Evolutionary conservation across 1,284 basidiomycete species (phyloP).

Genomic region (Tylopilus microsporus): DNA sequence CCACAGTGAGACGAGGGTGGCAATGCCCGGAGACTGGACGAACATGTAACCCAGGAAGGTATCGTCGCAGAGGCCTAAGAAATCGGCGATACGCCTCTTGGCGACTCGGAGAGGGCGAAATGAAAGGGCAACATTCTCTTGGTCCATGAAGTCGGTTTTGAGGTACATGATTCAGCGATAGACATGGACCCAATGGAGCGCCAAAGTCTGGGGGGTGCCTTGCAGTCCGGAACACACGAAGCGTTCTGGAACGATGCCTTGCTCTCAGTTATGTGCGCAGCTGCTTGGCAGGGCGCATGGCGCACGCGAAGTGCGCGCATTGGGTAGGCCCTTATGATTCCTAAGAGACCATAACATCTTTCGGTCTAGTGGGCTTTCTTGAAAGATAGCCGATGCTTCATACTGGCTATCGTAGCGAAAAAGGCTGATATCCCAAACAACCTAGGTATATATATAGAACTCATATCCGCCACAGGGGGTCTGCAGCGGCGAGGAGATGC

Average conservation of each 20-base stretch:
- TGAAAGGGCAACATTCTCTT: constrained; percentile 17
- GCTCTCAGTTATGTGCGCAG: too few species aligned
- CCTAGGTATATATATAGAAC: too few species aligned
- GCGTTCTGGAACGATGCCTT: constrained; percentile 10
- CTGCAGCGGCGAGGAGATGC: too few species aligned
- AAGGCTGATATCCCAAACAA: too few species aligned
- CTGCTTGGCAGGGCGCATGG: too few species aligned
- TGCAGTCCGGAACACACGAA: background rate
- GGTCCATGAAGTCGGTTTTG: constrained; percentile 25
- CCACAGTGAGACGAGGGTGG: constrained; percentile 29
- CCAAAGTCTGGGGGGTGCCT: constrained; percentile 8
- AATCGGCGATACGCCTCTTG: constrained; percentile 20
- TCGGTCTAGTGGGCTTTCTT: too few species aligned
- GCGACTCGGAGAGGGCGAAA: constrained; percentile 20
- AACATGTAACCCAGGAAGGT: constrained; percentile 18
- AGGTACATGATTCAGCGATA: constrained; percentile 26
- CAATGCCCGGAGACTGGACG: constrained; percentile 17
- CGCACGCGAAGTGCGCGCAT: too few species aligned
- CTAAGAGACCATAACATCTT: too few species aligned
- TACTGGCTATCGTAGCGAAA: too few species aligned
- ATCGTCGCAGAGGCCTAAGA: constrained; percentile 23
- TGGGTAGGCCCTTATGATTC: too few species aligned
- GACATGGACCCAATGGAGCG: constrained; percentile 18
- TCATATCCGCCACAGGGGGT: too few species aligned
- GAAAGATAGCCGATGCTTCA: too few species aligned